Conservation (phyloP, 257 asterid genomes). For the Solanum sparsipilum region DNA sequence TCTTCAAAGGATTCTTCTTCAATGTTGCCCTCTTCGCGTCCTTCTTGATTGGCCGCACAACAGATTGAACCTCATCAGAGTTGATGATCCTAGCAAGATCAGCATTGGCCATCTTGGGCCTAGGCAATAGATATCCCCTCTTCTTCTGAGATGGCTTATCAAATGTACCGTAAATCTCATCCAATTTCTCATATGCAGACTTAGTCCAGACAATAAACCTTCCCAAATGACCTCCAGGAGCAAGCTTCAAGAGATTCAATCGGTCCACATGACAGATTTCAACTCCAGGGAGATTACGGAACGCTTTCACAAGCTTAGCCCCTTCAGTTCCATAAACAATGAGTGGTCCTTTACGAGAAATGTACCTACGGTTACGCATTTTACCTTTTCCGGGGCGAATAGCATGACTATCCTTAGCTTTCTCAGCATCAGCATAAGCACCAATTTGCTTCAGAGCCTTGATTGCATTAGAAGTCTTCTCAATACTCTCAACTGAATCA, state of each 20-base stretch:
- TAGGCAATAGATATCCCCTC: constrained; percentile 62
- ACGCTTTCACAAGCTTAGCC: constrained; percentile 68
- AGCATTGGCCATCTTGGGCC: constrained; percentile 76
- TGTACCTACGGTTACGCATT: constrained; percentile 69
- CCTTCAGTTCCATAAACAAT: constrained; percentile 79
- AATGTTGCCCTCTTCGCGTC: constrained; percentile 16
- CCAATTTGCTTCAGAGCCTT: constrained; percentile 54
- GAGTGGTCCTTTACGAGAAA: constrained; percentile 72
- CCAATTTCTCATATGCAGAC: constrained; percentile 69
- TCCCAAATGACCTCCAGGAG: constrained; percentile 87
- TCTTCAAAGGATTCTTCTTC: constrained; percentile 9
- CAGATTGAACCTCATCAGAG: constrained; percentile 83
- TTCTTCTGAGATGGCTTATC: constrained; percentile 63
- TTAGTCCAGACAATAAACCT: constrained; percentile 76
- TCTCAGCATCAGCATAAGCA: constrained; percentile 57
- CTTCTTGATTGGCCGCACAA: constrained; percentile 73
- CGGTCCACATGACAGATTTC: constrained; percentile 69
- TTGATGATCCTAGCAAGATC: constrained; percentile 78
- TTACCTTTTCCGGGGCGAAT: constrained; percentile 77
- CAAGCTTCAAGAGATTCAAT: constrained; percentile 58
- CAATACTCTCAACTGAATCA: constrained; percentile 54
- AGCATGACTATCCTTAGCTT: constrained; percentile 58
- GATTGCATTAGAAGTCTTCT: constrained; percentile 61
- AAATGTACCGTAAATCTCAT: constrained; percentile 60
- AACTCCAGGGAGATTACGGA: constrained; percentile 73